A percentile compares a stretch with the other conserved stretches of the same genome.
phyloP scores from a whole-genome alignment of 2,329 filamentous ascomycete genomes.

The Emmonsiellopsis sp. region DNA sequence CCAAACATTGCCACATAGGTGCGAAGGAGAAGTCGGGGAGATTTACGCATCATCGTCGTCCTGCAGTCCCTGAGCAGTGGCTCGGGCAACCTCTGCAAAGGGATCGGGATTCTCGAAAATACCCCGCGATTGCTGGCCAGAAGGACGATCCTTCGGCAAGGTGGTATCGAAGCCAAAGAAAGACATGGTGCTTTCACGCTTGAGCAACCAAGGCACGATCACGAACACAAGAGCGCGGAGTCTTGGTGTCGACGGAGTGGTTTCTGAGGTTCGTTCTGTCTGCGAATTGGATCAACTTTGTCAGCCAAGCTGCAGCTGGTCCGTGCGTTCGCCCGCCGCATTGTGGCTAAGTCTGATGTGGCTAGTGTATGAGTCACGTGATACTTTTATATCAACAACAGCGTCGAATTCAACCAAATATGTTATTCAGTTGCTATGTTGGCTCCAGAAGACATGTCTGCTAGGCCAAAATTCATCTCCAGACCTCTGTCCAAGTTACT shows the following conservation, averaged over 20 bases:
- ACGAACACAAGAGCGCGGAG: not conserved
- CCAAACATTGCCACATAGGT: not conserved
- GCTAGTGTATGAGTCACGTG: no score
- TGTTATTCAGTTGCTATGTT: no score
- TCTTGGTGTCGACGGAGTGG: not conserved
- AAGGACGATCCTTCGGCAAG: constrained; percentile 58
- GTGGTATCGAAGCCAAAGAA: constrained; percentile 83
- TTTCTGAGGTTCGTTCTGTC: not conserved
- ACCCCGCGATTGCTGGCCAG: constrained; percentile 57
- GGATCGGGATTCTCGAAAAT: constrained; percentile 79
- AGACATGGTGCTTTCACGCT: constrained; percentile 52
- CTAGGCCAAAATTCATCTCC: no score
- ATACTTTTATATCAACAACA: no score
- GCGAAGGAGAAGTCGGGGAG: constrained; percentile 30
- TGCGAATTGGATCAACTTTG: not conserved
- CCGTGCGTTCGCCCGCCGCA: not conserved
- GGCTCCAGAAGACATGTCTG: no score
- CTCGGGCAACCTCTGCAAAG: constrained; percentile 70
- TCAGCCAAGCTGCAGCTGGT: not conserved
- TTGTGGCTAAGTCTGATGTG: no score
- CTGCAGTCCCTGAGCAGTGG: constrained; percentile 33
- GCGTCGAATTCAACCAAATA: no score
- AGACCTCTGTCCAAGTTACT: no score
- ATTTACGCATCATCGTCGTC: constrained; percentile 54
- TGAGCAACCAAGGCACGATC: not conserved